phyloP scores from a whole-genome alignment of 2,329 filamentous ascomycete genomes.

The Fusarium veterinarium region DNA sequence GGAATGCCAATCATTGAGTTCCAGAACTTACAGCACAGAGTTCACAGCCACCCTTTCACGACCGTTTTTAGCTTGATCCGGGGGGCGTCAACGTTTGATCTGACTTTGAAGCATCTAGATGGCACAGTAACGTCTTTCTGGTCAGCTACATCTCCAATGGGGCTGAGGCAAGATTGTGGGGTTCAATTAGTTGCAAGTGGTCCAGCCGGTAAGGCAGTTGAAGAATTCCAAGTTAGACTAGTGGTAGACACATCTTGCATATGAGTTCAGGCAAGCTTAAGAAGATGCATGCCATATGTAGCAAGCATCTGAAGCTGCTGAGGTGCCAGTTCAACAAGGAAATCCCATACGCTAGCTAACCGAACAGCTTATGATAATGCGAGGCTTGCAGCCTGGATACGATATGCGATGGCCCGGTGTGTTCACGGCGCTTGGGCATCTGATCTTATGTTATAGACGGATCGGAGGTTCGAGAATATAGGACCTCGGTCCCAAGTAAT shows the following conservation, averaged over 20 bases:
- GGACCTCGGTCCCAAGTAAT: neutral
- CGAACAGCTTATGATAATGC: neutral
- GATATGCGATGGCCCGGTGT: neutral
- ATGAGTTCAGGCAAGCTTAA: slow-evolving; percentile 9
- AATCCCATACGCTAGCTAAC: neutral
- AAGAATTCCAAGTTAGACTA: neutral
- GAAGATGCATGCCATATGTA: slow-evolving; percentile 2
- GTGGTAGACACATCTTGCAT: neutral
- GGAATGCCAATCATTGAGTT: neutral
- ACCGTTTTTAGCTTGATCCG: neutral
- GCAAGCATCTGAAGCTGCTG: neutral
- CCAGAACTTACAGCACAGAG: neutral
- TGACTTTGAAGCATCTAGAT: slow-evolving; percentile 4
- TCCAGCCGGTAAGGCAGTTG: neutral
- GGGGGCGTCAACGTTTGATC: neutral
- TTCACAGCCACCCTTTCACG: slow-evolving; percentile 7
- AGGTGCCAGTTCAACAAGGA: neutral
- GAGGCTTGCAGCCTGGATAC: neutral
- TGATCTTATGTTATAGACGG: neutral
- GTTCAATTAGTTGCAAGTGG: slow-evolving; percentile 1
- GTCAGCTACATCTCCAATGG: neutral
- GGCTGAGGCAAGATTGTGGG: slow-evolving; percentile 13
- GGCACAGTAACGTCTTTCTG: neutral
- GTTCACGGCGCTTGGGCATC: neutral
- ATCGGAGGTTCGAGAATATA: neutral